These are phyloP conservation scores for Fusarium staphyleae DNA, from an alignment of 2,329 filamentous ascomycete genomes.

Conservation along the genomic window DNA sequence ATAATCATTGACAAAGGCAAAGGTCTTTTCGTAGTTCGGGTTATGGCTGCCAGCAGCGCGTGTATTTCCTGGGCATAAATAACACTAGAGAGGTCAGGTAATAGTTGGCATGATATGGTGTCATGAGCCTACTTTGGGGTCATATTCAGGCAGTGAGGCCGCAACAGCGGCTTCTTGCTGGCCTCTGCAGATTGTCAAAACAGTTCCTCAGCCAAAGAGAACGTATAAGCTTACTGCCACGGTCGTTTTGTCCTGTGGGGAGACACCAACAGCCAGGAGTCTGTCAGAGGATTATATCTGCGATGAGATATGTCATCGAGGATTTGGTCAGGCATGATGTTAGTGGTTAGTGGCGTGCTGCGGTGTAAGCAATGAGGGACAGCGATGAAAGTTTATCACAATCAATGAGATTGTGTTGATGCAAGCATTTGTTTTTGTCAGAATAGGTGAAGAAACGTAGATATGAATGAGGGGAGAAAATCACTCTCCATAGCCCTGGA, in stretches of 20 bases:
- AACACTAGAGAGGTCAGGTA: constrained; percentile 66
- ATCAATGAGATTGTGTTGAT: not conserved
- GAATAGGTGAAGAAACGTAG: not conserved
- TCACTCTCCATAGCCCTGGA: constrained; percentile 12
- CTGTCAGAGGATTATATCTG: constrained; percentile 89
- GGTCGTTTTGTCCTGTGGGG: constrained; percentile 96
- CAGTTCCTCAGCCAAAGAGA: not conserved
- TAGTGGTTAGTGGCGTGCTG: constrained; percentile 29
- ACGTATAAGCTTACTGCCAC: constrained; percentile 79
- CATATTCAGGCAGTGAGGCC: constrained; percentile 78
- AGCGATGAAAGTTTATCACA: not conserved
- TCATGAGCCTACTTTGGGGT: constrained; percentile 65
- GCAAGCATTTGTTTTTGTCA: not conserved
- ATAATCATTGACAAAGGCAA: constrained; percentile 97
- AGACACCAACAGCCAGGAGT: constrained; percentile 92
- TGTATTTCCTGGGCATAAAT: constrained; percentile 90
- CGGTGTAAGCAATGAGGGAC: constrained; percentile 7
- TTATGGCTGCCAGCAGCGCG: constrained; percentile 88
- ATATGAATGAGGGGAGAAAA: constrained; percentile 12
- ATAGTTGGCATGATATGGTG: constrained; percentile 4
- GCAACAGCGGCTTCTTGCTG: constrained; percentile 77
- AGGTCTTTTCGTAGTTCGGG: constrained; percentile 84
- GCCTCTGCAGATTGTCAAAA: constrained; percentile 60
- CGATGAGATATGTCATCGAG: constrained; percentile 97
- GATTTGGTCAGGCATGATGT: constrained; percentile 73